Evolutionary conservation across 106 monocot species (phyloP).

Genomic region (Alisma plantagoaquatica): DNA sequence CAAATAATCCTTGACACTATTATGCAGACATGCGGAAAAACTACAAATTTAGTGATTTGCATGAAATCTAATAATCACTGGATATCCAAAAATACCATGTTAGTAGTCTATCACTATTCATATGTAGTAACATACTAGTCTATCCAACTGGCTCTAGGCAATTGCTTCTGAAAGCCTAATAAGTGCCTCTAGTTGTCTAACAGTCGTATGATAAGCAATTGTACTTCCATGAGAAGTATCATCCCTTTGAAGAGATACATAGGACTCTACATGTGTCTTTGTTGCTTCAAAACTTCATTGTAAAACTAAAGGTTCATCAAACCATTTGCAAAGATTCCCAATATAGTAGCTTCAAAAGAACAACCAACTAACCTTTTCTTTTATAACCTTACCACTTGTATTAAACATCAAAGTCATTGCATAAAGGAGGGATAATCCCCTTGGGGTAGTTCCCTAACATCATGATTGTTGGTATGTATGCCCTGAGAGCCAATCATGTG

Average conservation of each 20-base stretch:
- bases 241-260: constrained; percentile 82
- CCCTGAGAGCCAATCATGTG: no score
- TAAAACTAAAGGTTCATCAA: constrained; percentile 2
- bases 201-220: constrained; percentile 97
- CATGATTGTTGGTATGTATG: no score
- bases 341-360: background rate
- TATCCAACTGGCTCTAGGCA: constrained; percentile 77
- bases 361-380: constrained; percentile 53
- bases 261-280: constrained; percentile 82
- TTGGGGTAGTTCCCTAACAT: no score
- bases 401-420: no score
- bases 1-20: no score
- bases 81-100: no score
- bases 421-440: no score
- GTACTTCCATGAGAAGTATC: constrained; percentile 91
- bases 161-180: constrained; percentile 94
- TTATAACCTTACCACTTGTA: constrained; percentile 71
- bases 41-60: no score
- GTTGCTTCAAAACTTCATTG: constrained; percentile 81
- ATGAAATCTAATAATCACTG: no score
- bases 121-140: constrained; percentile 56
- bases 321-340: background rate
- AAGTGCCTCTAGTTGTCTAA: constrained; percentile 91
- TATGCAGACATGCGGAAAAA: no score
- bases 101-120: no score